Conservation (phyloP, 495 filamentous ascomycete genomes). For the Viridothelium virens region DNA sequence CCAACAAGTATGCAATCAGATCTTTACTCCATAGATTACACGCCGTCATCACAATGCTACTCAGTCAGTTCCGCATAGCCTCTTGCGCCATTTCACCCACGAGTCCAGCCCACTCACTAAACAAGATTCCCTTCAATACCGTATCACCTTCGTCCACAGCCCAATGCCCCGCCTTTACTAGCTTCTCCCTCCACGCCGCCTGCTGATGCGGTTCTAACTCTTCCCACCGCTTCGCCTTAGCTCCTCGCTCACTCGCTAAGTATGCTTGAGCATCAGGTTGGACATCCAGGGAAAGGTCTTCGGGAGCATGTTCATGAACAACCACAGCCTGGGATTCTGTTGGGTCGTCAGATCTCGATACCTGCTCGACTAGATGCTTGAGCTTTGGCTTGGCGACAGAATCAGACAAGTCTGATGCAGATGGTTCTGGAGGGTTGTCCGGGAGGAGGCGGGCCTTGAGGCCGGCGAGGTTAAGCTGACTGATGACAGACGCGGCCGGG, state of each 20-base stretch:
- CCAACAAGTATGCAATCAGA: background rate
- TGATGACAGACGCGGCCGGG: background rate
- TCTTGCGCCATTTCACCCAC: slow-evolving; percentile 44
- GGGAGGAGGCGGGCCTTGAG: slow-evolving; percentile 1
- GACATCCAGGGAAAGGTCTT: slow-evolving; percentile 22
- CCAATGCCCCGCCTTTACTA: slow-evolving; percentile 68
- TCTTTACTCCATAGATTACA: background rate
- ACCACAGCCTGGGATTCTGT: slow-evolving; percentile 17
- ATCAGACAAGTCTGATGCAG: too few species aligned
- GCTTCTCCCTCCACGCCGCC: slow-evolving; percentile 57
- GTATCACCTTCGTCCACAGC: slow-evolving; percentile 60
- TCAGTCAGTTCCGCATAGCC: slow-evolving; percentile 12
- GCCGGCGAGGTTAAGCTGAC: slow-evolving; percentile 3
- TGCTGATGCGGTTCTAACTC: slow-evolving; percentile 53
- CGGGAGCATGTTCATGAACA: slow-evolving; percentile 14
- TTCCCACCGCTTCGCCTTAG: slow-evolving; percentile 53
- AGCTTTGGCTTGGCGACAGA: background rate
- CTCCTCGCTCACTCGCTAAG: slow-evolving; percentile 37
- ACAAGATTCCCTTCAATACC: slow-evolving; percentile 66
- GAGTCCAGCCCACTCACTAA: slow-evolving; percentile 56
- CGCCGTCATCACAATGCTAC: background rate
- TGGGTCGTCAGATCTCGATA: background rate
- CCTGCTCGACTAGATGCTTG: background rate
- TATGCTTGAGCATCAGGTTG: slow-evolving; percentile 31
- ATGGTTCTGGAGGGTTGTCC: background rate